Evolutionary conservation across 2,329 filamentous ascomycete genomes (phyloP), one percentile per base, ranked within the genome.

Genomic region (Teratosphaeria viscida): DNA sequence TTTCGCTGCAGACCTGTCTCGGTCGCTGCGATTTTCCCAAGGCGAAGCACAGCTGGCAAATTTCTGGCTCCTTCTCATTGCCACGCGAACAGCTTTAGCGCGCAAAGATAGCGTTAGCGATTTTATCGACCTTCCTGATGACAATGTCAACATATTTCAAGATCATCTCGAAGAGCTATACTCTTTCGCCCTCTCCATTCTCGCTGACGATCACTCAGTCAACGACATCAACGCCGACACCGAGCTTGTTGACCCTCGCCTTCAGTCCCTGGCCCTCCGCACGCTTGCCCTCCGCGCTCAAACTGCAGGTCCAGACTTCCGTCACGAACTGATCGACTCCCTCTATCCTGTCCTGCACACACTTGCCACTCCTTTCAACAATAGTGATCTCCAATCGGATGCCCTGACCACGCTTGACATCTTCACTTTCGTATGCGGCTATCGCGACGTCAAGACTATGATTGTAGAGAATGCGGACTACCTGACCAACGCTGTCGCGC

Each of bases 381-480:
- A 19, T 14, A 7, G 19, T 19, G 78, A 79, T 29, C 77, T 99
- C 16, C 87, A 91, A 64, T 82, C 84, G 35, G 92, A 97, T 72
- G 90, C 92, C 5, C 87, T 96, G 63, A 83, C 85, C 3, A 88
- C 89, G 39, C 79, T 99, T 14, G 94, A 96, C 68, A 83, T 85
- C 19, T 78, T 96, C n/a, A 87, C 92, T 0, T 70, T 74, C 2
- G 81, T 87, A 0, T 96, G 90, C 67, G 84, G 82, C 1, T 99
- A 97, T 68, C 62, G 70, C 0, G 85, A 81, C 66, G 87, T 92
- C 4, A 87, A 87, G 29, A 85, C 89, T 16, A 78, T 99, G 64
- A 86, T 99, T 47, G 83, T 97, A 32, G 85, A 88, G 57, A 99
- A 99, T 62, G 92, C 90, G 16, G 94, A 99, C 73, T 99, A 99